Base-by-base conservation (phyloP, 805 yeast species). In the Saccharomycopsis vini region DNA sequence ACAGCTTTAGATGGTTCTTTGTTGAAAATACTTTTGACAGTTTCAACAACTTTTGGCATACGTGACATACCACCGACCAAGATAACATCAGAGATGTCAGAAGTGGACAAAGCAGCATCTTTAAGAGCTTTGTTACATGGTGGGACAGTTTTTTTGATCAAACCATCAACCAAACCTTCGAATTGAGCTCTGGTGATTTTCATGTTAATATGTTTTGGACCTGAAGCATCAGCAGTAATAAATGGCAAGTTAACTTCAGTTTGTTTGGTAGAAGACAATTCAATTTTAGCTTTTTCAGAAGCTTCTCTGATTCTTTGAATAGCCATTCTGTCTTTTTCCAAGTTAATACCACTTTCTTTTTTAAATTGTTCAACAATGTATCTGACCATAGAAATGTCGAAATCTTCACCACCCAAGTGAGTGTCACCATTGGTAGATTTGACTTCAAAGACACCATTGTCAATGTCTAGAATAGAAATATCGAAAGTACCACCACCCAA, bases 401-500 rank as follows among this genome's bases (percentile, higher is more conserved):
- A 84, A 68, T 84, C 94, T 71, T 84, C 94, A 73, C 94, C 94
- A 71, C 94, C 94, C 62, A 84, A 71, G 69, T 84, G 94, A 55
- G 94, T 84, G 70, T 84, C 92, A 79, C 94, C 97, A 69, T 89
- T 89, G 62, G 97, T 88, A 51, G 96, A 86, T 73, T 88, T 88
- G 65, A 88, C 97, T 75, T 88, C 97, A 60, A 88, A 88, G 55
- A 88, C 97, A 75, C 97, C 97, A 63, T 88, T 87, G 71, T 89
- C 95, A 59, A 88, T 89, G 74, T 89, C 97, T 62, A 88, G 76
- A 64, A 88, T 85, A 57, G 97, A 88, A 68, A 88, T 82, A 82
- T 88, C 97, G 65, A 88, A 88, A 60, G 97, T 88, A 79, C 97
- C 97, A 68, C 97, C 97, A 79, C 97, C 97, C 62, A 88, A 76